A percentile compares a stretch with the other conserved stretches of the same genome.
Conservation (phyloP, 2,329 filamentous ascomycete genomes). For the Didymella keratinophila region DNA sequence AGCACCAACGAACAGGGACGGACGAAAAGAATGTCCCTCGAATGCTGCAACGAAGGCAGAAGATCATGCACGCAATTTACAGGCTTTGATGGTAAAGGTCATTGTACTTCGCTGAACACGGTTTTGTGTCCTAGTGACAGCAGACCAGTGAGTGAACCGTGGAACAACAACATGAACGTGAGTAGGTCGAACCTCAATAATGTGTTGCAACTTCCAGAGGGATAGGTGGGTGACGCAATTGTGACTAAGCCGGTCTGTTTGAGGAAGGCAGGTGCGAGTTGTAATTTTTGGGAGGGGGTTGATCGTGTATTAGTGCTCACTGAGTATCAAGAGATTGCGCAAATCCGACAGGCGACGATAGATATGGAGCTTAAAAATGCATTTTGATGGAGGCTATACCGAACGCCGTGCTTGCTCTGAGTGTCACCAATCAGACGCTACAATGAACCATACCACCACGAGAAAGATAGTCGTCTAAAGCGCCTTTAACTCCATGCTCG, state of each 20-base stretch:
- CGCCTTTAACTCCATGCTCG: not conserved
- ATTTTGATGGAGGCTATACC: not conserved
- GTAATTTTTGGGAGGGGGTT: not conserved
- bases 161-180: not conserved
- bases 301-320: not conserved
- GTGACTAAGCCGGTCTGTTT: not conserved
- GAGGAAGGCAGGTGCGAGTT: not conserved
- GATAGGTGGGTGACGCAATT: not conserved
- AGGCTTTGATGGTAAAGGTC: no score
- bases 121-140: not conserved
- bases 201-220: not conserved
- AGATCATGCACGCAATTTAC: no score
- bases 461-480: not conserved
- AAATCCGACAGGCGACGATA: not conserved
- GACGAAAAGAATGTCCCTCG: no score
- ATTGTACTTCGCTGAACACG: not conserved
- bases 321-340: not conserved
- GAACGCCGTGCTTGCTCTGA: constrained; percentile 12
- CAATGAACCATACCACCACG: not conserved
- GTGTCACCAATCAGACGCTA: constrained; percentile 6
- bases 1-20: no score
- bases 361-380: not conserved
- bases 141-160: not conserved
- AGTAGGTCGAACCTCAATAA: not conserved
- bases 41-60: no score